A percentile compares a stretch with the other conserved stretches of the same genome.
Conservation (phyloP, 257 asterid genomes). For the Striga asiatica region DNA sequence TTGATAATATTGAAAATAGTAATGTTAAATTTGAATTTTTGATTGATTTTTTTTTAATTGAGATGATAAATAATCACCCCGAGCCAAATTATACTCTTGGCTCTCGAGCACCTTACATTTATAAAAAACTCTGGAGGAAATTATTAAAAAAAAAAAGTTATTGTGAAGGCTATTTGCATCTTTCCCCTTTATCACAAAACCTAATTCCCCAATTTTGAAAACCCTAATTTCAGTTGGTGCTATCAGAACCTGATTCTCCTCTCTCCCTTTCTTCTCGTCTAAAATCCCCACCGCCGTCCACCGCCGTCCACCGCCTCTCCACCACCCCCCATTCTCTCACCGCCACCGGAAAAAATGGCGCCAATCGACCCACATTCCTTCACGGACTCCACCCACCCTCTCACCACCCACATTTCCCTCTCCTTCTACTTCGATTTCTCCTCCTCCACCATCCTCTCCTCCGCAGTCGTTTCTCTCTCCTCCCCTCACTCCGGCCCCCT, state of each 20-base stretch:
- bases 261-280: neutral
- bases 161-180: too few relatives aligned
- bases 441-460: constrained; percentile 58
- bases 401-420: constrained; percentile 74
- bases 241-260: constrained; percentile 9
- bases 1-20: too few relatives aligned
- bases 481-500: constrained; percentile 51
- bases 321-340: neutral
- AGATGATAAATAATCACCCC: too few relatives aligned
- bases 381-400: constrained; percentile 73
- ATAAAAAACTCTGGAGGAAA: too few relatives aligned
- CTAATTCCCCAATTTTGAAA: constrained; percentile 25
- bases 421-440: constrained; percentile 77
- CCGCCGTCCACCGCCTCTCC: constrained; percentile 5
- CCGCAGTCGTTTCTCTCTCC: constrained; percentile 65
- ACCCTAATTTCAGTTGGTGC: constrained; percentile 15
- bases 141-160: too few relatives aligned
- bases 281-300: neutral
- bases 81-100: too few relatives aligned
- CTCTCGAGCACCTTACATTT: too few relatives aligned
- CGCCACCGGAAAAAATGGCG: constrained; percentile 35
- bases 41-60: too few relatives aligned
- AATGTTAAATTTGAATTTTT: too few relatives aligned
- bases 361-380: constrained; percentile 84
- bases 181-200: constrained; percentile 10